Conservation (phyloP, 257 asterid genomes). For the Plantago elongata region DNA sequence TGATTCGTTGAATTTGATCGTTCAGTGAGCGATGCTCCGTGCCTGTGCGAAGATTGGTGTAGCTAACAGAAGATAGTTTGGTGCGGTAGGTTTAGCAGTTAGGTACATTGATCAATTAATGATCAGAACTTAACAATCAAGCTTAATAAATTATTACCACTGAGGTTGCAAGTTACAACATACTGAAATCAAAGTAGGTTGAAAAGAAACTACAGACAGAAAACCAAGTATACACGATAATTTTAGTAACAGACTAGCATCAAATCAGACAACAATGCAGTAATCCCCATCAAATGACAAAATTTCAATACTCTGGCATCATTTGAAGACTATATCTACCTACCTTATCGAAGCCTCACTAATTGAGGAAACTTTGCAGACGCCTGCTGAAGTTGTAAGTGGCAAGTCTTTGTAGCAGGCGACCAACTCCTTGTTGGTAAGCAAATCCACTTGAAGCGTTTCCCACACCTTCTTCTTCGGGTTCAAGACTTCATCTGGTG, state of each 20-base stretch:
- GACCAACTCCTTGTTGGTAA: constrained; percentile 58
- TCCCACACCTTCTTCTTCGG: constrained; percentile 97
- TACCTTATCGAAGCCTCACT: constrained; percentile 60
- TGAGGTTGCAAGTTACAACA: not conserved
- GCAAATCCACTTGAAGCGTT: constrained; percentile 74
- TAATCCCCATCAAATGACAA: not conserved
- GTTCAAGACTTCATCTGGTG: constrained; percentile 68
- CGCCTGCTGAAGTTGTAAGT: constrained; percentile 83
- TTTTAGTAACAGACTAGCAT: not conserved
- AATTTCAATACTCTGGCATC: no score
- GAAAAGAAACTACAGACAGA: not conserved
- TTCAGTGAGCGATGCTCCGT: no score
- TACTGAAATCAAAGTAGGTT: not conserved
- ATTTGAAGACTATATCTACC: not conserved
- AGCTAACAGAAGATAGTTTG: no score
- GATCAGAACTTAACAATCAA: no score
- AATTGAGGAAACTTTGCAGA: constrained; percentile 71
- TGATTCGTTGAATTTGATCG: no score
- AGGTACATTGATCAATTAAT: no score
- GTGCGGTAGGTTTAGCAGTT: no score
- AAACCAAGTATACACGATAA: not conserved
- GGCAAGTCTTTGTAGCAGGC: constrained; percentile 76
- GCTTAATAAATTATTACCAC: no score
- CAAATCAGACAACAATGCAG: not conserved
- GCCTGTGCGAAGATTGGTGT: no score